phyloP scores from a whole-genome alignment of 2,329 filamentous ascomycete genomes.

The Fusarium duplospermum region DNA sequence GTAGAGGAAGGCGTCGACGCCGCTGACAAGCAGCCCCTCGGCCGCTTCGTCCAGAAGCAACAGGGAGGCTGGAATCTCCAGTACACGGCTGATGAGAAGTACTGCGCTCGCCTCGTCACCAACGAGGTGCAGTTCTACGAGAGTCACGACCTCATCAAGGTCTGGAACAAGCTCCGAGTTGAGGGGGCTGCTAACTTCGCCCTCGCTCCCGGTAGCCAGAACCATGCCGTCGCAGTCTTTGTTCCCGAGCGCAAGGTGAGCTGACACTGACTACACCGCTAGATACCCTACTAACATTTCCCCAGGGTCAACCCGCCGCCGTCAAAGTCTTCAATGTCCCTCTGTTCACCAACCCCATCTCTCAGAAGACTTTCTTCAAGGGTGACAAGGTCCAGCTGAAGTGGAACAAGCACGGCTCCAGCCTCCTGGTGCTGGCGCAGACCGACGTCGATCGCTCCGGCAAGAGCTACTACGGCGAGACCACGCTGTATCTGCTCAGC shows the following conservation, averaged over 20 bases:
- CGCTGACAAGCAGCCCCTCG: constrained; percentile 78
- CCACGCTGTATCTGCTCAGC: constrained; percentile 93
- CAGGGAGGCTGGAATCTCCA: constrained; percentile 97
- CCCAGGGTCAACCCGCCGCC: constrained; percentile 87
- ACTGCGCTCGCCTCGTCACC: constrained; percentile 91
- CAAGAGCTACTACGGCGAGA: constrained; percentile 99
- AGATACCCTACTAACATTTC: constrained; percentile 22
- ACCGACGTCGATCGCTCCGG: constrained; percentile 98
- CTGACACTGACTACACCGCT: not conserved
- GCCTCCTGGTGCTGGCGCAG: constrained; percentile 92
- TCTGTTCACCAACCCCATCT: constrained; percentile 83
- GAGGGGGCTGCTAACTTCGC: constrained; percentile 93
- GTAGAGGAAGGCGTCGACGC: constrained; percentile 74
- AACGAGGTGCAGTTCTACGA: constrained; percentile 99
- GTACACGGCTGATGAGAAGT: constrained; percentile 93
- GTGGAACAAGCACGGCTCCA: constrained; percentile 95
- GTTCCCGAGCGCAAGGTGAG: constrained; percentile 91
- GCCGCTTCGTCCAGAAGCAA: constrained; percentile 93
- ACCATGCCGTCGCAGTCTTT: constrained; percentile 93
- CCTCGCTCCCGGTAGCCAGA: constrained; percentile 83
- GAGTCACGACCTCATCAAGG: constrained; percentile 83
- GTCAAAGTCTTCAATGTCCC: constrained; percentile 97
- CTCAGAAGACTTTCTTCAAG: constrained; percentile 99
- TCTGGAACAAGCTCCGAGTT: constrained; percentile 95
- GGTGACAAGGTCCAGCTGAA: constrained; percentile 98